Evolutionary conservation across 495 filamentous ascomycete species (phyloP).

Genomic region (Tetracladium setigerum): DNA sequence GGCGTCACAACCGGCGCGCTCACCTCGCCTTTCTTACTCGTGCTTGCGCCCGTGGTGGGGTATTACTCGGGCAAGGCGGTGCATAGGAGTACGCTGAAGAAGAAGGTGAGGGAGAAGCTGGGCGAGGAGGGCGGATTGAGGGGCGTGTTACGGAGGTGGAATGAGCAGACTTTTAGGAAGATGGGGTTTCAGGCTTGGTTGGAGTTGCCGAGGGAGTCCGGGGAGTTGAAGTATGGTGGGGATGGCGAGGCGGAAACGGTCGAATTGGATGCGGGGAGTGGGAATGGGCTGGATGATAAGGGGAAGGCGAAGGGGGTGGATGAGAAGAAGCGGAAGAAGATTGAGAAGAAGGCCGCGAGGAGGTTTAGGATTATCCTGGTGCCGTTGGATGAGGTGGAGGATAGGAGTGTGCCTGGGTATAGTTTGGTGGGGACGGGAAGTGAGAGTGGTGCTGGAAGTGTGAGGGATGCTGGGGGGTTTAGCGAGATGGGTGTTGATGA

Average conservation of each 20-base stretch:
- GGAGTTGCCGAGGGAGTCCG: conserved; percentile 10
- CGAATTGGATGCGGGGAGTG: neutral
- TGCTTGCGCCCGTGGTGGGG: conserved; percentile 14
- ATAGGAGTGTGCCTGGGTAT: too few species aligned
- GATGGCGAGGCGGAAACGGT: neutral
- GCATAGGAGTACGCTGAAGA: conserved; percentile 9
- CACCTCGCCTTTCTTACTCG: conserved; percentile 6
- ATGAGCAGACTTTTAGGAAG: conserved; percentile 6
- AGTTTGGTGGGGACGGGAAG: too few species aligned
- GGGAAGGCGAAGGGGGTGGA: too few species aligned
- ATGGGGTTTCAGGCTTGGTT: conserved; percentile 18
- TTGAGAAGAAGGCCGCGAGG: conserved; percentile 7
- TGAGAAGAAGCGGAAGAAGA: too few species aligned
- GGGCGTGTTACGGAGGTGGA: conserved; percentile 10
- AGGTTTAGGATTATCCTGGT: conserved; percentile 12
- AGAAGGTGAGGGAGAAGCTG: conserved; percentile 14
- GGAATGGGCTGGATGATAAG: neutral
- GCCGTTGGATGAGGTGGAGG: conserved; percentile 3
- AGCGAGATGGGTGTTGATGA: too few species aligned
- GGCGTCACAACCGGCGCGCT: conserved; percentile 13
- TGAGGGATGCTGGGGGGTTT: too few species aligned
- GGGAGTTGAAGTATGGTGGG: too few species aligned
- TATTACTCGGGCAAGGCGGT: conserved; percentile 11
- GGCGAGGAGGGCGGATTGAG: conserved; percentile 11
- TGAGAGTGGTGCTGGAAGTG: too few species aligned